Evolutionary conservation across 2,329 filamentous ascomycete genomes (phyloP), one percentile per base, ranked within the genome.

Genomic region (Claviceps fusiformis): DNA sequence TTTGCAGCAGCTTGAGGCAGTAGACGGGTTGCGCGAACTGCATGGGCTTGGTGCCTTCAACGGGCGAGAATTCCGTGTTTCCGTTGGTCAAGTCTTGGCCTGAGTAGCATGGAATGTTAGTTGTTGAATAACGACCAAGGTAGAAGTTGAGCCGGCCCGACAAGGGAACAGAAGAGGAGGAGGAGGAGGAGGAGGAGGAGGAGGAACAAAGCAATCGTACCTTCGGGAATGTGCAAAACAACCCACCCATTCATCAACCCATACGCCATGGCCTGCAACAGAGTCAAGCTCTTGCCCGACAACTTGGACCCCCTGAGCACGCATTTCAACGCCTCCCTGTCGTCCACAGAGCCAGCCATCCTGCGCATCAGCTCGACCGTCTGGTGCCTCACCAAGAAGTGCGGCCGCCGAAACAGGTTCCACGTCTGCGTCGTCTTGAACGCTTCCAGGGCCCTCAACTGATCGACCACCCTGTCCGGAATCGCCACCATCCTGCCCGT

Each of bases 341-440:
- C 71, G 15, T 62, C 62, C 11, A 74, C 73, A 8, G 82, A 76
- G 9, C 74, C 69, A 55, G 81, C 75, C 63, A 95, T 77, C 60
- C 77, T 74, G 62, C 73, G 75, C n/a, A 80, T 79, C 63, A 96
- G 64, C 57, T 87, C 78, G 45, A 87, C 73, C n/a, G 86, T 87
- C 74, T 96, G 89, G 56, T 80, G 76, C 62, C 91, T 80, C 59
- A 95, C 74, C 66, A 98, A 73, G 54, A 86, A 81, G 55, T 87
- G 87, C 31, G 93, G 93, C 61, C 83, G 79, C 62, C 88, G 76
- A 71, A 97, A 98, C 64, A 95, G 73, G 57, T 78, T 80, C 91
- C 93, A 98, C 60, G 81, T 83, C 76, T 97, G 93, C 29, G 83
- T 87, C 27, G 83, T 77, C 79, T 95, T 95, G 77, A 98, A 98